Base-by-base conservation (phyloP, 2,329 filamentous ascomycete species). In the Chrysoporthe puriensis region DNA sequence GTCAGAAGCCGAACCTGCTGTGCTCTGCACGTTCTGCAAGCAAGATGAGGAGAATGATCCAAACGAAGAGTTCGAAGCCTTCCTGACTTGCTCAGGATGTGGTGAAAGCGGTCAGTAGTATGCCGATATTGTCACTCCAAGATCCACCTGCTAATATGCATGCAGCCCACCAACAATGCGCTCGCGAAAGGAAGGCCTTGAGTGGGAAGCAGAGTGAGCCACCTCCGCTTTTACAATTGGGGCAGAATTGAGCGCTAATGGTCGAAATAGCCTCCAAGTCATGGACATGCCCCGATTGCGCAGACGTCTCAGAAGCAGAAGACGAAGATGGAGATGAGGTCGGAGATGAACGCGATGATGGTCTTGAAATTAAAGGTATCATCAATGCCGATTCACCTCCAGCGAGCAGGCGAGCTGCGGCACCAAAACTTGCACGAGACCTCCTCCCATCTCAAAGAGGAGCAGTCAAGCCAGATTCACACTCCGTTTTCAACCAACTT, bases 91-190 rank as follows among this genome's bases (percentile, higher is more conserved):
- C 78, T 84, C 83, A 69, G 85, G 88, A 71, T 98, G 95, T 79
- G 90, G 90, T 72, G 91, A 95, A 76, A 91, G 93, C 79, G 90
- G 94, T 97, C 83, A 79, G 92, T 87, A 64, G 60, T 52, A 59
- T 66, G 26, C 34, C 67, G 21, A 40, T 70, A 65, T 1, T 4
- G 18, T 34, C 8, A 6, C 8, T 18, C 13, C 16, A 32, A 43
- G 8, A 13, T 48, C 3, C 18, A 36, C 9, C 32, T 63, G 73
- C 80, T 84, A 74, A 86, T 76, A 71, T 67, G 71, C 79, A 76
- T 82, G 76, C 82, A 97, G 95, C 94, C 75, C 95, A 98, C 83
- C 90, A 91, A 78, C 91, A 96, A 85, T 97, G 95, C 80, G 94
- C 93, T 68, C 89, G 91, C 76, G 87, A 91, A 76, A 87, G 88